Conservation (phyloP, 768 basidiomycete species). For the Panus rudis region DNA sequence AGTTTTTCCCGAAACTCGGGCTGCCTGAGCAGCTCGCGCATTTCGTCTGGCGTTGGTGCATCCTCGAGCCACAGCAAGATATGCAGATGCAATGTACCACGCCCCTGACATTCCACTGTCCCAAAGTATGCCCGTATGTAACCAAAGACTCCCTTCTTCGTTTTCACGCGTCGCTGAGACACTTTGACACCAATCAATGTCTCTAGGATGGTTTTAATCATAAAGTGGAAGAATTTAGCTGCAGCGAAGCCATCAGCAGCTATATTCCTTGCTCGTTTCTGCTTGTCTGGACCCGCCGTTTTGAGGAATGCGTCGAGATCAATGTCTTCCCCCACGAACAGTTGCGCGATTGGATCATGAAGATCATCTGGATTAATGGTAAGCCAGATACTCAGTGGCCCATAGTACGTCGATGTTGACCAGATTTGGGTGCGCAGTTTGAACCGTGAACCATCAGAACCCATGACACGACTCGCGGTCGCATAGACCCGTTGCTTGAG, state of each 20-base stretch:
- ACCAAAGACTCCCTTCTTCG: slow-evolving; percentile 29
- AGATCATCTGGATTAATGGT: slow-evolving; percentile 37
- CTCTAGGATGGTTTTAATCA: slow-evolving; percentile 26
- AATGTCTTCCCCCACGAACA: slow-evolving; percentile 36
- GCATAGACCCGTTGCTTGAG: slow-evolving; percentile 13
- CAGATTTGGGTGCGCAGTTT: slow-evolving; percentile 28
- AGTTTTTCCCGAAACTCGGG: slow-evolving; percentile 24
- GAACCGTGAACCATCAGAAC: slow-evolving; percentile 10
- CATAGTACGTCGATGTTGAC: slow-evolving; percentile 23
- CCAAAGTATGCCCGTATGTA: slow-evolving; percentile 29
- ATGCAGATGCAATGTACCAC: slow-evolving; percentile 36
- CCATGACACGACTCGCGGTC: slow-evolving; percentile 12
- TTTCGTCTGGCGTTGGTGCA: slow-evolving; percentile 25
- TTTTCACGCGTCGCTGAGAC: slow-evolving; percentile 6
- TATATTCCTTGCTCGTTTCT: slow-evolving; percentile 21
- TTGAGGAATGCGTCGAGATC: slow-evolving; percentile 32
- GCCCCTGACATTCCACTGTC: slow-evolving; percentile 33
- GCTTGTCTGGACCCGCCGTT: slow-evolving; percentile 18
- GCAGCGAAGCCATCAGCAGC: slow-evolving; percentile 35
- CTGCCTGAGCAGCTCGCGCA: slow-evolving; percentile 17
- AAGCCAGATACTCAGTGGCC: slow-evolving; percentile 33
- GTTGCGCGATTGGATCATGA: slow-evolving; percentile 37
- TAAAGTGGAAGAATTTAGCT: slow-evolving; percentile 34
- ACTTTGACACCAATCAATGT: slow-evolving; percentile 27
- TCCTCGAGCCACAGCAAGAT: slow-evolving; percentile 31